These are phyloP conservation scores for Penicillium argentinense DNA, from an alignment of 495 filamentous ascomycete genomes.

Conservation along the genomic window DNA sequence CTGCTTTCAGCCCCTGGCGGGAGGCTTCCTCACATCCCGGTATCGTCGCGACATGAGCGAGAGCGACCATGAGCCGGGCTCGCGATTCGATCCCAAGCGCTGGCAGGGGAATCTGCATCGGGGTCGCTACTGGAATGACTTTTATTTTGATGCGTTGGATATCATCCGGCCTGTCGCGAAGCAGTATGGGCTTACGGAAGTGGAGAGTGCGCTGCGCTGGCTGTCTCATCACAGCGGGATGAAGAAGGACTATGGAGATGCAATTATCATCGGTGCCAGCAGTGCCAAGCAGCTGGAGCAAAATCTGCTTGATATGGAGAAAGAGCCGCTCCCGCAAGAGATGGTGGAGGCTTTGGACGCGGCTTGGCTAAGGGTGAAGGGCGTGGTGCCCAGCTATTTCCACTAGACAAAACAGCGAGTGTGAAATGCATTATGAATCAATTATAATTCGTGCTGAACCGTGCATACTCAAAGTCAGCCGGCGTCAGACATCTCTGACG, in stretches of 20 bases:
- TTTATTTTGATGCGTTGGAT: conserved; percentile 47
- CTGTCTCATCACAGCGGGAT: conserved; percentile 43
- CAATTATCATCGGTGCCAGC: conserved; percentile 55
- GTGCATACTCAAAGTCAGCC: conserved; percentile 42
- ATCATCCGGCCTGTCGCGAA: conserved; percentile 41
- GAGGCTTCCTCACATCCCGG: conserved; percentile 71
- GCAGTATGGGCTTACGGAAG: conserved; percentile 42
- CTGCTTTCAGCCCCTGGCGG: conserved; percentile 82
- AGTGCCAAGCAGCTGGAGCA: conserved; percentile 48
- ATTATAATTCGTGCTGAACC: conserved; percentile 5
- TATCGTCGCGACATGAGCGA: background rate
- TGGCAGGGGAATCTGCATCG: conserved; percentile 37
- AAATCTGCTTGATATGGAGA: conserved; percentile 55
- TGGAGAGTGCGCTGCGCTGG: conserved; percentile 51
- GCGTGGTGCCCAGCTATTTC: too few species aligned
- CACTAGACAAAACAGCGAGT: background rate
- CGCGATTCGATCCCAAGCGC: background rate
- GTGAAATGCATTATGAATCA: background rate
- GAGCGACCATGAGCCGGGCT: background rate
- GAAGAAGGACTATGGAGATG: conserved; percentile 36
- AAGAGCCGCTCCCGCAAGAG: conserved; percentile 55
- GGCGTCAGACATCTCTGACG: conserved; percentile 36
- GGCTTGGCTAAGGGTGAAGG: conserved; percentile 45
- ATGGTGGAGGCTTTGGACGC: conserved; percentile 53
- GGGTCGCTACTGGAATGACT: conserved; percentile 43